A percentile compares a stretch with the other conserved stretches of the same genome.
Conservation (phyloP, 768 basidiomycete species). For the Mycena sanguinolenta region DNA sequence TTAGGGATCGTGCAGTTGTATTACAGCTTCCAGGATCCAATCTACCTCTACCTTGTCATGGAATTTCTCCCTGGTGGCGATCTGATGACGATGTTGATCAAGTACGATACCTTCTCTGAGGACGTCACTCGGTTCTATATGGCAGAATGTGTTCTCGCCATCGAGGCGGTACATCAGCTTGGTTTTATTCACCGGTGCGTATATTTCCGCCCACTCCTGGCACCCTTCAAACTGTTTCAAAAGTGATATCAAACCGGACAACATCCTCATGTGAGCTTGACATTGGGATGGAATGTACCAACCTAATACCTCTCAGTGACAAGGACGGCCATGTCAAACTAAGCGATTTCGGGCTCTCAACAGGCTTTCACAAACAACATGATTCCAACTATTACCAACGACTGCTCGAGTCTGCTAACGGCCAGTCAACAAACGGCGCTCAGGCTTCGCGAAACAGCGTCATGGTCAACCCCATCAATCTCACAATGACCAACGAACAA, state of each 20-base stretch:
- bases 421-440: conserved; percentile 53
- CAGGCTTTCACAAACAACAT: conserved; percentile 99
- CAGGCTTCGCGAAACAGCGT: conserved; percentile 89
- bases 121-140: conserved; percentile 99
- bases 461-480: conserved; percentile 96
- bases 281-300: conserved; percentile 37
- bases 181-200: conserved; percentile 96
- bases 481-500: conserved; percentile 93
- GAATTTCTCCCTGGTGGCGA: conserved; percentile 99
- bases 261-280: conserved; percentile 71
- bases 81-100: conserved; percentile 99
- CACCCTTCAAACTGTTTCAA: conserved; percentile 11
- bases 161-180: conserved; percentile 96
- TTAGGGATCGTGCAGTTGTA: conserved; percentile 97
- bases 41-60: conserved; percentile 97
- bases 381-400: conserved; percentile 96
- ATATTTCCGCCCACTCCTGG: conserved; percentile 17
- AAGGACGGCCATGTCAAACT: conserved; percentile 97
- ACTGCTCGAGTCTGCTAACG: conserved; percentile 76
- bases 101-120: conserved; percentile 98
- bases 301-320: conserved; percentile 69
- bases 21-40: conserved; percentile 97
- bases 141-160: conserved; percentile 97
- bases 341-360: conserved; percentile 98
- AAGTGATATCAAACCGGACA: conserved; percentile 99